phyloP scores from a whole-genome alignment of 805 yeast species.

The Ogataea pini region DNA sequence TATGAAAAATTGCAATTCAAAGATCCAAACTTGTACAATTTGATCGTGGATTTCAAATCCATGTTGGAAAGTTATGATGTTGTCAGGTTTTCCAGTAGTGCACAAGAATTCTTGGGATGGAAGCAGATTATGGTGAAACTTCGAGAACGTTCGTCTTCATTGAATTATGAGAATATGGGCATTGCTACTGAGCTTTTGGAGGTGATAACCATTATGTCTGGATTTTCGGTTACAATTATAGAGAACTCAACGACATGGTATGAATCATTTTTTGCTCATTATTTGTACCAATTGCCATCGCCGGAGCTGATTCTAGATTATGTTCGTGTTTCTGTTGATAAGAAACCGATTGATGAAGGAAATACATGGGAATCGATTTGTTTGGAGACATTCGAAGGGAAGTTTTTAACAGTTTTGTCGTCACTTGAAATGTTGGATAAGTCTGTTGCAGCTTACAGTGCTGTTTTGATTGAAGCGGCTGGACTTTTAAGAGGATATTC shows the following conservation, averaged over 20 bases:
- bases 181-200: conserved; percentile 41
- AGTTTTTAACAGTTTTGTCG: conserved; percentile 56
- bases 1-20: conserved; percentile 40
- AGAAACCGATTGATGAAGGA: conserved; percentile 38
- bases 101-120: conserved; percentile 49
- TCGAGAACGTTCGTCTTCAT: conserved; percentile 41
- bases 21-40: conserved; percentile 34
- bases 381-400: conserved; percentile 54
- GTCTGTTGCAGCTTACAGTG: conserved; percentile 62
- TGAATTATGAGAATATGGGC: conserved; percentile 31
- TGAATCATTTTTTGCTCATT: conserved; percentile 49
- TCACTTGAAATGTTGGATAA: conserved; percentile 60
- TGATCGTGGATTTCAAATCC: conserved; percentile 43
- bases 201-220: conserved; percentile 46
- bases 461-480: conserved; percentile 63
- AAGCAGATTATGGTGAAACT: conserved; percentile 50
- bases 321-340: conserved; percentile 36
- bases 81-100: conserved; percentile 36
- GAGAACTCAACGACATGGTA: conserved; percentile 63
- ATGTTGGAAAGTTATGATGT: conserved; percentile 43
- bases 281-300: conserved; percentile 59
- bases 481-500: conserved; percentile 51
- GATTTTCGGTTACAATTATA: conserved; percentile 49
- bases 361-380: conserved; percentile 58
- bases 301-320: conserved; percentile 43